These are phyloP conservation scores for Suillus discolor DNA, from an alignment of 768 basidiomycete genomes.

Conservation along the genomic window DNA sequence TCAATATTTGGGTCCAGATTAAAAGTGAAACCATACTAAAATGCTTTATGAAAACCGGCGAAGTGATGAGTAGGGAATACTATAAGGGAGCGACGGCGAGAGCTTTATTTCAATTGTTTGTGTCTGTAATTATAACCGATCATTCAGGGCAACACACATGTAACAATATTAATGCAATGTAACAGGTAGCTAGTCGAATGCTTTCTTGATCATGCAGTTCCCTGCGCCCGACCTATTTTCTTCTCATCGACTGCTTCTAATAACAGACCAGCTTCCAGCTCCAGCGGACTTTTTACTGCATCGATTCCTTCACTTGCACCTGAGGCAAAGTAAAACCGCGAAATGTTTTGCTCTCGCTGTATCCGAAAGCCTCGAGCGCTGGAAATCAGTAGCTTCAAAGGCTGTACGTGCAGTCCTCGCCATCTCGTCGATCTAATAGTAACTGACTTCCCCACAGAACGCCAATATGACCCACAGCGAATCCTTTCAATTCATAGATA, in stretches of 20 bases:
- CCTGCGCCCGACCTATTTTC: constrained; percentile 54
- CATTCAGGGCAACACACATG: neutral
- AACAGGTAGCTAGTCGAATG: neutral
- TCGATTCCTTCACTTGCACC: constrained; percentile 47
- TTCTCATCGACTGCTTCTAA: constrained; percentile 53
- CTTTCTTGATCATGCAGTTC: constrained; percentile 40
- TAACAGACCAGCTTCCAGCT: constrained; percentile 71
- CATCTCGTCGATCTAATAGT: constrained; percentile 8
- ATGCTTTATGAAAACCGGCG: neutral
- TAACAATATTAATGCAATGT: neutral
- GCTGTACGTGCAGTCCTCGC: constrained; percentile 48
- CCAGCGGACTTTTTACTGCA: constrained; percentile 78
- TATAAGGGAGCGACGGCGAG: neutral
- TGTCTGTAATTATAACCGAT: neutral
- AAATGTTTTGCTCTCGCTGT: constrained; percentile 57
- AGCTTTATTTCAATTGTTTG: neutral
- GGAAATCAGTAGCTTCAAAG: constrained; percentile 66
- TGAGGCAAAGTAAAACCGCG: constrained; percentile 45
- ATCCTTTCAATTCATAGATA: constrained; percentile 57
- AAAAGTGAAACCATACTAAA: neutral
- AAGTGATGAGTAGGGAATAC: neutral
- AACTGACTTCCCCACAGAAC: constrained; percentile 25
- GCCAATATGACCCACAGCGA: constrained; percentile 39
- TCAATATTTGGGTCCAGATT: neutral
- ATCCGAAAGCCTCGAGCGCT: constrained; percentile 56